These are phyloP conservation scores for Cystofilobasidium ferigula DNA, from an alignment of 768 basidiomycete species.

Conservation along the genomic window DNA sequence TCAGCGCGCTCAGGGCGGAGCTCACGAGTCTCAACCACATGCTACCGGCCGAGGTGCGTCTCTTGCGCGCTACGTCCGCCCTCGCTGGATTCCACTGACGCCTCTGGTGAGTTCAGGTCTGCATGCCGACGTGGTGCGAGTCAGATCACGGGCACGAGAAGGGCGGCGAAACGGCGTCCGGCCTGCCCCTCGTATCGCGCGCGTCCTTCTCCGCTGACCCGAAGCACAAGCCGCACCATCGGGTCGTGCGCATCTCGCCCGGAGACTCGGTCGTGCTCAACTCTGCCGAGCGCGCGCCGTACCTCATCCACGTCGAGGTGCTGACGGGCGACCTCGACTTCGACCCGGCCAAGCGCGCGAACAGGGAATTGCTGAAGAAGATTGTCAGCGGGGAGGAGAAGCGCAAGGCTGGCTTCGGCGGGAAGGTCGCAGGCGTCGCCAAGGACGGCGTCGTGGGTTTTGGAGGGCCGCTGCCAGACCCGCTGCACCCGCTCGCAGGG, in stretches of 20 bases:
- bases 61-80: constrained; percentile 3
- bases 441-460: constrained; percentile 12
- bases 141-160: constrained; percentile 40
- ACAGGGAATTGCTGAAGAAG: constrained; percentile 65
- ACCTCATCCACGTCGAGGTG: constrained; percentile 82
- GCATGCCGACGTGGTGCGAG: constrained; percentile 43
- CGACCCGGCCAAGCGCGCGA: constrained; percentile 67
- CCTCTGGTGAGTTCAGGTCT: constrained; percentile 35
- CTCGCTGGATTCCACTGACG: not conserved
- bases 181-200: constrained; percentile 49
- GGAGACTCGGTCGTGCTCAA: constrained; percentile 96
- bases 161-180: constrained; percentile 36
- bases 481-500: constrained; percentile 15
- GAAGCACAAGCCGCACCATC: constrained; percentile 62
- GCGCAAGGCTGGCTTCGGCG: constrained; percentile 25
- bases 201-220: constrained; percentile 28
- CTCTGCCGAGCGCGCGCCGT: constrained; percentile 92
- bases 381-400: constrained; percentile 40
- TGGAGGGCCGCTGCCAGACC: constrained; percentile 16
- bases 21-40: constrained; percentile 90
- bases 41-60: constrained; percentile 78
- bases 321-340: constrained; percentile 84
- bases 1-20: constrained; percentile 92
- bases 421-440: constrained; percentile 5
- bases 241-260: constrained; percentile 92